Evolutionary conservation across 495 filamentous ascomycete species (phyloP), one percentile per base, ranked within the genome.

Genomic region (Penicillium taxi): DNA sequence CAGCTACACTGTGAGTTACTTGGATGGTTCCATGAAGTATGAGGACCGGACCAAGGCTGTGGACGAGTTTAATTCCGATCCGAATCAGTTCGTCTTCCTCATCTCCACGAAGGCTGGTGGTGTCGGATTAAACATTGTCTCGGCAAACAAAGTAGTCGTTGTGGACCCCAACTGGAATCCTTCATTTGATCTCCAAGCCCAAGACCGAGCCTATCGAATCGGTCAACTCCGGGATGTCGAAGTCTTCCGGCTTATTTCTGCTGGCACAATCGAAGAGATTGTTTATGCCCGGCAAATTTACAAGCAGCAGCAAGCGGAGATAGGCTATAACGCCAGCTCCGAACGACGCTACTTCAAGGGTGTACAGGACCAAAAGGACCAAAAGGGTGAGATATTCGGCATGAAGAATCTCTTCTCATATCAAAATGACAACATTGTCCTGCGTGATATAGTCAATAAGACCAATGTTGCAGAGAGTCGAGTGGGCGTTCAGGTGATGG

Each of bases 151-250:
- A 59, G 90, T 98, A 7, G 91, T 98, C 13, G 85, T 98, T 23
- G 82, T 96, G 25, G 91, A 98, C 53, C 91, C 91, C 0, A 94
- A 96, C 52, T 98, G 91, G 91, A 98, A 98, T 41, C 91, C 91
- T 3, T 74, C 84, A 13, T 84, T 87, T 45, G 89, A 98, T 48
- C 73, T 96, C 2, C 91, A 98, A 61, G 91, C 91, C 0, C 91
- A 98, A 61, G 91, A 98, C 53, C 82, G 91, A 13, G 91, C 93
- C 8, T 98, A 96, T 55, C 81, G 91, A 11, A 96, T 98, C 45
- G 91, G 91, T 7, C 91, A 98, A 60, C 72, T 75, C 1, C 76
- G 91, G 4, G 87, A 98, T 48, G 91, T 98, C 4, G 93, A 96
- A 50, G 93, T 98, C 7, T 96, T 94, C 62, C 81, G 91, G 9